Percentiles rank a stretch among this genome's conserved stretches.
Conservation (phyloP, 176 grass and related monocot species). For the Ampelocalamus luodianensis region DNA sequence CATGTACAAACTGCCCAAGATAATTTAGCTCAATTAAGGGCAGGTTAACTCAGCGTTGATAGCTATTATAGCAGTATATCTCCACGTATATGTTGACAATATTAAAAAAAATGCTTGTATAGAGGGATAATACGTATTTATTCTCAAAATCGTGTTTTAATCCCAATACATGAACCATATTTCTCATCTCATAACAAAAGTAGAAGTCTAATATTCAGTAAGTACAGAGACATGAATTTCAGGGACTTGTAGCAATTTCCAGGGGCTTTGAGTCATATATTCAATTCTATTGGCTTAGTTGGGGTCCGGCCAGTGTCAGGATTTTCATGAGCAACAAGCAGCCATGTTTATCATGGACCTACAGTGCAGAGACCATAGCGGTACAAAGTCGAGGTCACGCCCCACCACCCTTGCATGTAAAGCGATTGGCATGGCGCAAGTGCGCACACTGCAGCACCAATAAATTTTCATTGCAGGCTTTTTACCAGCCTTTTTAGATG, state of each 20-base stretch:
- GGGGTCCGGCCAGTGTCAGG: conserved; percentile 22
- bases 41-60: neutral
- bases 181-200: no score
- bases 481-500: conserved; percentile 42
- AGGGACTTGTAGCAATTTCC: neutral
- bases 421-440: conserved; percentile 23
- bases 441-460: conserved; percentile 33
- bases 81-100: neutral
- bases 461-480: conserved; percentile 55
- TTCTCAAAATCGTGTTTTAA: neutral
- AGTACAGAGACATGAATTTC: no score
- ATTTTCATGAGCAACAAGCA: conserved; percentile 45
- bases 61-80: neutral
- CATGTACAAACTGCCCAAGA: neutral
- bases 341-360: conserved; percentile 40
- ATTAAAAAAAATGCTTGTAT: no score
- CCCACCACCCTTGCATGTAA: conserved; percentile 31
- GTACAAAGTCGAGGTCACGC: neutral
- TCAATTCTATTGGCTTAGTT: conserved; percentile 27
- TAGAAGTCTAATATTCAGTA: no score
- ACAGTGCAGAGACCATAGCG: conserved; percentile 28
- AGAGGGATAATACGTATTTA: no score
- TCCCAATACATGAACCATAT: no score
- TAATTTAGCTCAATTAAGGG: neutral
- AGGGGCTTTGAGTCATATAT: neutral